Evolutionary conservation across 495 filamentous ascomycete genomes (phyloP), one percentile per base, ranked within the genome.

Genomic region (Aspergillus conjunctus): DNA sequence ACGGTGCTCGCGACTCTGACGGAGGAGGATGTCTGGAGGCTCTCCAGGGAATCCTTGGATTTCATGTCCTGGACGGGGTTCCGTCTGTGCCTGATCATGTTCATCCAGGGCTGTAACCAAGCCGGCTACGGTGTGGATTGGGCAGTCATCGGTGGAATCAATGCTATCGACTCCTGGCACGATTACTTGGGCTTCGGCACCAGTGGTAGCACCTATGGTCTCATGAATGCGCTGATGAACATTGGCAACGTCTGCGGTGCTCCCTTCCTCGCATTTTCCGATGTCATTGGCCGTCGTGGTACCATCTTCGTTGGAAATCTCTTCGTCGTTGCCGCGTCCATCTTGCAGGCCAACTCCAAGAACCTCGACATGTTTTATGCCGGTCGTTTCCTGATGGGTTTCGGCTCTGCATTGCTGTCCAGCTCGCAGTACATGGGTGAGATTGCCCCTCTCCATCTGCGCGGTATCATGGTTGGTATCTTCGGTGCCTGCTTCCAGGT

Each of bases 341-440:
- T 79, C n/a, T n/a, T 78, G 50, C 77, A 78, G 58, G 75, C 69
- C 22, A 71, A 67, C 51, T 68, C 75, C 0, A 61, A 37, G 5
- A 76, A 71, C 21, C 45, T 77, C 12, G 39, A 61, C 0, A 68
- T 73, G 66, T 77, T 79, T 43, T 73, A 77, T 71, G 74, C 71
- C 3, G 75, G 74, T 41, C 69, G 75, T 11, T 79, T 78, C 49
- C 62, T 78, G 34, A 68, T 78, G 68, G 74, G 74, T 0, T 78
- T 79, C 37, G 75, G 77, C 8, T 70, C 72, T 15, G 68, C 74
- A 9, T 49, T 79, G 12, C 70, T 77, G 67, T 72, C 71, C 22
- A 68, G 66, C 55, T 77, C 75, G 0, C 76, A 78, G 52, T 79
- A 77, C 52, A 77, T 78, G 61, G 77, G 71, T 52, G 77, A 79